Evolutionary conservation across 2,329 filamentous ascomycete genomes (phyloP), one percentile per base, ranked within the genome.

Genomic region (Fusarium pseudocircinatum): DNA sequence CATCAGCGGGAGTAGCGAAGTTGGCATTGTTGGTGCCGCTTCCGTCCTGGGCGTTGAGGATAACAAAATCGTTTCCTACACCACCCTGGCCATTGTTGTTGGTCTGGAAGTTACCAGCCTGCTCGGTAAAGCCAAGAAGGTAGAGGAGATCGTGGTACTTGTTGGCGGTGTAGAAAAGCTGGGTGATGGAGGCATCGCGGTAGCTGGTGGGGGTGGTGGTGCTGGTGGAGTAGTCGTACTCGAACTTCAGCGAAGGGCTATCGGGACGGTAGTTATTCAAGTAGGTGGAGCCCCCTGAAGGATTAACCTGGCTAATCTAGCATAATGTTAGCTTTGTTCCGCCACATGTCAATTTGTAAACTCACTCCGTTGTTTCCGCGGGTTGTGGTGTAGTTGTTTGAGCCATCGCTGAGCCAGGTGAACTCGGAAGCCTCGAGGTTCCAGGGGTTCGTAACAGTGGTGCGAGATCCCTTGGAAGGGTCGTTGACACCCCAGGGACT

Each of bases 151-250:
- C 89, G 74, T 91, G 89, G 79, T 88, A 90, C 39, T 82, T 83
- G 82, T 91, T 90, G 39, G 85, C 83, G 0, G 87, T 89, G 82
- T 91, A 91, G 81, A 89, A 91, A 10, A 90, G 84, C 79, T 91
- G 89, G 0, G 87, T 85, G 58, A 88, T 82, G 1, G 89, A 89
- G 4, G 88, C 87, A 52, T 90, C 85, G 8, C 81, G 79, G 78
- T 90, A 91, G 4, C 69, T 70, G 24, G 76, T 75, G 3, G 83
- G 83, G 40, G 83, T 71, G 3, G 82, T 77, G 49, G 78, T 72
- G 50, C 70, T 75, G 4, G 79, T 72, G 22, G 80, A 79, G 77
- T 83, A 87, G n/a, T 79, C 73, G 72, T 86, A 88, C 74, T 84
- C 80, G 57, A 90, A 91, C 57, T 83, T 80, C 26, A 84, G 81